These are phyloP conservation scores for Phaseolus lunatus DNA, from an alignment of 306 rosid genomes.

Conservation along the genomic window DNA sequence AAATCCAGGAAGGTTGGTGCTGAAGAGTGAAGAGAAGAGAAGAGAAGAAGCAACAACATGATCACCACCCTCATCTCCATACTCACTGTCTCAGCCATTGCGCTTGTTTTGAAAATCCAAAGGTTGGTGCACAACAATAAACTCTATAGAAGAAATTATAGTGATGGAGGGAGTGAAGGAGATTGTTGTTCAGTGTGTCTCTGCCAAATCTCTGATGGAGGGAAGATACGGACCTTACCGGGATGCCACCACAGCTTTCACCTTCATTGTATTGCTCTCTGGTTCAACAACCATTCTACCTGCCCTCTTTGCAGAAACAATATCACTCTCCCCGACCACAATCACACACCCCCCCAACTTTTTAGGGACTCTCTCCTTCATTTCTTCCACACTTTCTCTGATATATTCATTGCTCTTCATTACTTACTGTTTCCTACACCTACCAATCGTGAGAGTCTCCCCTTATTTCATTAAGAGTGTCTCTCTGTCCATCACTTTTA, in stretches of 20 bases:
- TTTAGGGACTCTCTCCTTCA: neutral
- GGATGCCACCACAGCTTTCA: neutral
- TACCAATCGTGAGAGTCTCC: neutral
- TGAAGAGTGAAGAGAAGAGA: too few relatives aligned
- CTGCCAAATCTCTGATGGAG: neutral
- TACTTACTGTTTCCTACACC: constrained; percentile 12
- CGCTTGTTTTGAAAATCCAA: neutral
- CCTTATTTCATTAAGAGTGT: neutral
- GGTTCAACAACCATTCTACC: neutral
- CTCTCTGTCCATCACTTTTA: neutral
- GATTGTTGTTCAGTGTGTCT: neutral
- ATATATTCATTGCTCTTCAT: neutral
- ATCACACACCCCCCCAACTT: neutral
- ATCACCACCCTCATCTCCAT: neutral
- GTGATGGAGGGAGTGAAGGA: neutral
- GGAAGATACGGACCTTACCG: neutral
- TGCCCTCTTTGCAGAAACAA: neutral
- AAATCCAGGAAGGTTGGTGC: too few relatives aligned
- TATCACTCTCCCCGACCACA: neutral
- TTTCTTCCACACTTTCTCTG: neutral
- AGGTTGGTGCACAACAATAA: too few relatives aligned
- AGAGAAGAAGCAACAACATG: neutral
- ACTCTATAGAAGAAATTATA: neutral
- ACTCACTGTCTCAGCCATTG: neutral
- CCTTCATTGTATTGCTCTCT: neutral